Conservation (phyloP, 2,329 filamentous ascomycete genomes). For the Dactylellina leptospora region DNA sequence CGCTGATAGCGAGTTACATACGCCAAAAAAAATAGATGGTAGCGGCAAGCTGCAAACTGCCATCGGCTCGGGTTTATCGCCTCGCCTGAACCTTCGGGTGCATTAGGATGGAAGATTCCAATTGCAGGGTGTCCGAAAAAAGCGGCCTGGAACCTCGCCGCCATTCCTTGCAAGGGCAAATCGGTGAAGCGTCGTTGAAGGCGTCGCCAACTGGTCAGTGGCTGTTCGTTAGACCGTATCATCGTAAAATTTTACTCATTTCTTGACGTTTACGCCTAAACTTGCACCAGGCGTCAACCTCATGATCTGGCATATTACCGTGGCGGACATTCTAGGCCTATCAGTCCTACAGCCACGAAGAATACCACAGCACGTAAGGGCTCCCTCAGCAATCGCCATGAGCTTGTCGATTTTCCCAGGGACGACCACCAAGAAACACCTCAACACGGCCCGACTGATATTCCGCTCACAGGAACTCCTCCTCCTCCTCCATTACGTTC, state of each 20-base stretch:
- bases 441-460: conserved; percentile 19
- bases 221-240: no score
- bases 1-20: no score
- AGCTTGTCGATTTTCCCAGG: no score
- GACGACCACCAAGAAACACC: no score
- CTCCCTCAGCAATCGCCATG: not conserved
- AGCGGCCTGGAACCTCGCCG: not conserved
- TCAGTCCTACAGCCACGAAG: not conserved
- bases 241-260: no score
- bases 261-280: no score
- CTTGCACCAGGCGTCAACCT: not conserved
- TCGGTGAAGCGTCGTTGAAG: no score
- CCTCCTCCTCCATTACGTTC: not conserved
- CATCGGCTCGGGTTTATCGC: conserved; percentile 18
- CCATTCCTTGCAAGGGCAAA: not conserved
- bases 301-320: conserved; percentile 10
- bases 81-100: conserved; percentile 10
- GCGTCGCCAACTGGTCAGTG: no score
- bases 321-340: conserved; percentile 14
- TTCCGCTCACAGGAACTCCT: conserved; percentile 14
- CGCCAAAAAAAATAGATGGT: no score
- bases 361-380: no score
- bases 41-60: conserved; percentile 15
- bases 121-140: not conserved
- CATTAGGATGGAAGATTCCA: not conserved